A percentile compares a stretch with the other conserved stretches of the same genome.
phyloP scores from a whole-genome alignment of 257 asterid genomes.

The Mitragyna speciosa region DNA sequence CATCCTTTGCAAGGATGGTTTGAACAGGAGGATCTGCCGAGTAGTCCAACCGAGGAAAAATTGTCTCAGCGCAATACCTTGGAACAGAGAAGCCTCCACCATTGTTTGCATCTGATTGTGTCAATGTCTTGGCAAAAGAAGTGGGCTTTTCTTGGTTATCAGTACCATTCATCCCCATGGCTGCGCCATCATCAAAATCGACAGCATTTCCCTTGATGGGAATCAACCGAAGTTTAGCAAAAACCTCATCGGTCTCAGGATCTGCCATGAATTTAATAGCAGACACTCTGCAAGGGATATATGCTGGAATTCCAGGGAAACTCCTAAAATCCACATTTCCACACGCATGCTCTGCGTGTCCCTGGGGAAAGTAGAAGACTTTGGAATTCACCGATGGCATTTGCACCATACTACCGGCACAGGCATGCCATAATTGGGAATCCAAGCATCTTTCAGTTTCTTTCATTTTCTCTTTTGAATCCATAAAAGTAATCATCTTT shows the following conservation, averaged over 20 bases:
- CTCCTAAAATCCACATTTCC: conserved; percentile 58
- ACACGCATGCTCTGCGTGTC: conserved; percentile 77
- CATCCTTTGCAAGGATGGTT: conserved; percentile 81
- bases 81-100: conserved; percentile 98
- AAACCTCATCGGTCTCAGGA: conserved; percentile 83
- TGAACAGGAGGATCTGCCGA: conserved; percentile 86
- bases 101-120: conserved; percentile 88
- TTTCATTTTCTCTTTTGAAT: conserved; percentile 50
- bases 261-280: conserved; percentile 78
- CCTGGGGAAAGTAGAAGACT: conserved; percentile 93
- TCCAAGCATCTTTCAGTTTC: conserved; percentile 68
- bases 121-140: conserved; percentile 83
- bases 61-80: conserved; percentile 89
- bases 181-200: conserved; percentile 40
- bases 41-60: conserved; percentile 74
- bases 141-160: conserved; percentile 63
- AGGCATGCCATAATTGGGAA: conserved; percentile 97
- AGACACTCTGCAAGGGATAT: conserved; percentile 53
- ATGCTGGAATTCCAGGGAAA: conserved; percentile 52
- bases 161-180: conserved; percentile 25
- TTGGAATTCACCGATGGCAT: conserved; percentile 64
- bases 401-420: conserved; percentile 96
- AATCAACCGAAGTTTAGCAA: conserved; percentile 49
- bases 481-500: conserved; percentile 65
- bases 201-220: conserved; percentile 41